phyloP scores from a whole-genome alignment of 2,329 filamentous ascomycete genomes.

The Myotisia sp. region DNA sequence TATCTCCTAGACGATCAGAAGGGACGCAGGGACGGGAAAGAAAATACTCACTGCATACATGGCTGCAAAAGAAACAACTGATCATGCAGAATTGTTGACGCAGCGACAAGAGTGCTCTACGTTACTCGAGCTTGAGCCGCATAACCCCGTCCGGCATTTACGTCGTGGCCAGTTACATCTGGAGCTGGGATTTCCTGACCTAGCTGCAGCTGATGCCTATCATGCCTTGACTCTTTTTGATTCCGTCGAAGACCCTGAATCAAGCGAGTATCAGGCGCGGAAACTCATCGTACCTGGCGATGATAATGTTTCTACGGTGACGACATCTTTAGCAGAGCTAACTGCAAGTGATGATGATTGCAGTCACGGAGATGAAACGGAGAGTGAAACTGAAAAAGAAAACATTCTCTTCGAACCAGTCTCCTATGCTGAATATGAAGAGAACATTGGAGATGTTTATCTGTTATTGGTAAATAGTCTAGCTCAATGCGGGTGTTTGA shows the following conservation, averaged over 20 bases:
- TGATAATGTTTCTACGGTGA: too few relatives aligned
- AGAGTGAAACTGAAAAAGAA: conserved; percentile 26
- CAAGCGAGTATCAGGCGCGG: conserved; percentile 68
- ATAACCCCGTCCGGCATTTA: conserved; percentile 29
- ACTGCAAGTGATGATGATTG: conserved; percentile 11
- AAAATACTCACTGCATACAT: too few relatives aligned
- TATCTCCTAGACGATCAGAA: too few relatives aligned
- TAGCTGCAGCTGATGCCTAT: conserved; percentile 82
- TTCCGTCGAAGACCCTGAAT: conserved; percentile 56
- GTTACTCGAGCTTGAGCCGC: conserved; percentile 25
- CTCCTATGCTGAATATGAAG: conserved; percentile 9
- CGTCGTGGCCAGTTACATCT: conserved; percentile 55
- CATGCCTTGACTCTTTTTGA: conserved; percentile 76
- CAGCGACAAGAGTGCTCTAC: conserved; percentile 42
- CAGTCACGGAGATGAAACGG: conserved; percentile 21
- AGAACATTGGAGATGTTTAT: conserved; percentile 23
- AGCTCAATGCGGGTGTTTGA: conserved; percentile 26
- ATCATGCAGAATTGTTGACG: conserved; percentile 5
- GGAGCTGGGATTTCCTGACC: conserved; percentile 69
- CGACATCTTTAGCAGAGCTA: conserved; percentile 3
- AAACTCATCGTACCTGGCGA: conserved; percentile 13
- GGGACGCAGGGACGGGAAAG: too few relatives aligned
- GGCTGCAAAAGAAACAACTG: too few relatives aligned
- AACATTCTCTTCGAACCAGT: conserved; percentile 18
- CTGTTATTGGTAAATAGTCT: conserved; percentile 25